Percentiles rank a stretch among this genome's conserved stretches.
phyloP scores from a whole-genome alignment of 225 moss, liverwort and hornwort genomes.

The Marchantia paleacea region DNA sequence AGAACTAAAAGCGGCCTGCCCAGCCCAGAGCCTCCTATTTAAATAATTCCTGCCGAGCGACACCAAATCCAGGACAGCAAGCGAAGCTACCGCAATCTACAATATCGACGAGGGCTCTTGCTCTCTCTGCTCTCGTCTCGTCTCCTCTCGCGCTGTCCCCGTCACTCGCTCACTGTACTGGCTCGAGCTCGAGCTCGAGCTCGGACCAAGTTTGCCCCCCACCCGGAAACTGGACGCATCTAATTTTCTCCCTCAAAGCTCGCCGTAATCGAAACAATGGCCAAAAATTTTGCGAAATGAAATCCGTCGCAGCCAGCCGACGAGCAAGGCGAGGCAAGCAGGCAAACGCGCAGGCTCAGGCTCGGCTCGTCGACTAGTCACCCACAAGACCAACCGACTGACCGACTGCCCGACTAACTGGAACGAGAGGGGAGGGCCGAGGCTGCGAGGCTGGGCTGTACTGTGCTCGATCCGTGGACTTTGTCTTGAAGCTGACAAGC shows the following conservation, averaged over 20 bases:
- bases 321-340: neutral
- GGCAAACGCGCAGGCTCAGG: neutral
- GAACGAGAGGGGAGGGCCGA: neutral
- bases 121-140: too few species aligned
- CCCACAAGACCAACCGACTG: neutral
- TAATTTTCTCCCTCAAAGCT: too few species aligned
- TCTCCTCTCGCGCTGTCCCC: too few species aligned
- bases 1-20: neutral
- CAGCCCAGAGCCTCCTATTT: neutral
- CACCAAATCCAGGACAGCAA: neutral
- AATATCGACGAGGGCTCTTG: neutral
- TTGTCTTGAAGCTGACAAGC: constrained; percentile 10
- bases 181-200: too few species aligned
- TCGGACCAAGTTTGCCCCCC: too few species aligned
- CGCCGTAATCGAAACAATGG: too few species aligned
- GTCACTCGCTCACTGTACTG: too few species aligned
- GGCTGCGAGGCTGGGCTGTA: neutral
- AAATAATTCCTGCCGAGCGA: neutral
- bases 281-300: neutral
- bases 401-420: neutral
- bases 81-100: neutral
- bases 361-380: neutral
- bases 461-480: constrained; percentile 8
- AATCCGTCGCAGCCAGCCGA: neutral
- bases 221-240: too few species aligned